These are phyloP conservation scores for Eucalyptus camaldulensis DNA, from an alignment of 345 rosid genomes.

Conservation along the genomic window DNA sequence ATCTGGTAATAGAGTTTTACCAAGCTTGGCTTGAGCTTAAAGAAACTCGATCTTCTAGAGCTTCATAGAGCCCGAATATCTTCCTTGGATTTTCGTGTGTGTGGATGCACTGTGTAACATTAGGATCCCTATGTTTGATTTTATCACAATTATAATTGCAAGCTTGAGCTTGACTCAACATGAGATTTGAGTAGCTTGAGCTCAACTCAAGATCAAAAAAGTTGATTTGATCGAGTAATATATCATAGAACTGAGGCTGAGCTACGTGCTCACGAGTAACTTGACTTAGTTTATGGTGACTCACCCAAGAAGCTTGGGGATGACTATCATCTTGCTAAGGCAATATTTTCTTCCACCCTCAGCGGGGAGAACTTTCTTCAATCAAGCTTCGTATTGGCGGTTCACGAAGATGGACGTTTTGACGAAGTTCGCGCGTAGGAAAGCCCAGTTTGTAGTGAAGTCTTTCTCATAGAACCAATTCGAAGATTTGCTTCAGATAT, in stretches of 20 bases:
- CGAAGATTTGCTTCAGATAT: background rate
- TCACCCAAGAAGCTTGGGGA: background rate
- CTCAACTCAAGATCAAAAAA: background rate
- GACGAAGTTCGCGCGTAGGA: background rate
- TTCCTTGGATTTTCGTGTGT: background rate
- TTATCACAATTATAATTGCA: background rate
- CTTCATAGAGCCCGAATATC: background rate
- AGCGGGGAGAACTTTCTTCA: background rate
- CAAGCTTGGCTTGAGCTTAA: background rate
- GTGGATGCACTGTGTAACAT: background rate
- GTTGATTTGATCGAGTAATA: background rate
- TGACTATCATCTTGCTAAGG: background rate
- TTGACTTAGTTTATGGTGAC: background rate
- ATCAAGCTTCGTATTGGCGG: background rate
- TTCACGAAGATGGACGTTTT: background rate
- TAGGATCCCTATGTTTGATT: background rate
- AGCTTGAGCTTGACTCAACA: background rate
- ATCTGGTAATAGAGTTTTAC: background rate
- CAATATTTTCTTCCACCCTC: background rate
- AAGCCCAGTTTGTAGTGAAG: background rate
- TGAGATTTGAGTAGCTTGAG: background rate
- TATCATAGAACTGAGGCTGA: background rate
- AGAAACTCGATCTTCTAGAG: background rate
- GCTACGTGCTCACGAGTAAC: background rate
- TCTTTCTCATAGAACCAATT: background rate